Percentiles rank a stretch among this genome's conserved stretches.
phyloP scores from a whole-genome alignment of 306 rosid species.

The Trifolium subterraneum region DNA sequence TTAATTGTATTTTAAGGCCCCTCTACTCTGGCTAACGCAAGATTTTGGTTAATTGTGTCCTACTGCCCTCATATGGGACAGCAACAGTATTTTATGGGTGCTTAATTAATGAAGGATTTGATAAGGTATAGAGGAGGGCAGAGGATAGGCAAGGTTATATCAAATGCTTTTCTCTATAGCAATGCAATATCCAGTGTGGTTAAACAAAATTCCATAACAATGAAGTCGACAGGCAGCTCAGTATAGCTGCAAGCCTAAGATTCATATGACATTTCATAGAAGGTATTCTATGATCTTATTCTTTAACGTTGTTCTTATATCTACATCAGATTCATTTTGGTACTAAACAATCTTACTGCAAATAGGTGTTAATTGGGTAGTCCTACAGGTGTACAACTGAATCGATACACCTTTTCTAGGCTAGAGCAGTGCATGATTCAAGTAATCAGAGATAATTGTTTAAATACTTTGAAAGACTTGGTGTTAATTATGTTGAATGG shows the following conservation, averaged over 20 bases:
- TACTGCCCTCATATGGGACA: background rate
- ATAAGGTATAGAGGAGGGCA: background rate
- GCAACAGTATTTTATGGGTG: background rate
- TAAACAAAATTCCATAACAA: background rate
- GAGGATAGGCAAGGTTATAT: constrained; percentile 12
- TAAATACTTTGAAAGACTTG: constrained; percentile 2
- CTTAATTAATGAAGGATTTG: background rate
- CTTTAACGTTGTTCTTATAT: background rate
- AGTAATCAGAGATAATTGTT: background rate
- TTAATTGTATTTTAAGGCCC: background rate
- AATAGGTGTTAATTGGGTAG: background rate
- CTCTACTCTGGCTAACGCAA: background rate
- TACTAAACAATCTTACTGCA: background rate
- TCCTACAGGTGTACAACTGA: background rate
- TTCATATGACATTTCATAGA: background rate
- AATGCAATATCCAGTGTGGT: background rate
- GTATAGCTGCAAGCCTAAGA: constrained; percentile 2
- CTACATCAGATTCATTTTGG: constrained; percentile 10
- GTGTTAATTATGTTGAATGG: constrained; percentile 4
- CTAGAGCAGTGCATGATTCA: background rate
- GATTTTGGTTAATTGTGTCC: background rate
- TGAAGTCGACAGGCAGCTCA: background rate
- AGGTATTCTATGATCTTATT: background rate
- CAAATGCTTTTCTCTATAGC: constrained; percentile 1
- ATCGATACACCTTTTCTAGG: constrained; percentile 22